phyloP scores from a whole-genome alignment of 2,329 filamentous ascomycete species.

The Fusarium sp. region DNA sequence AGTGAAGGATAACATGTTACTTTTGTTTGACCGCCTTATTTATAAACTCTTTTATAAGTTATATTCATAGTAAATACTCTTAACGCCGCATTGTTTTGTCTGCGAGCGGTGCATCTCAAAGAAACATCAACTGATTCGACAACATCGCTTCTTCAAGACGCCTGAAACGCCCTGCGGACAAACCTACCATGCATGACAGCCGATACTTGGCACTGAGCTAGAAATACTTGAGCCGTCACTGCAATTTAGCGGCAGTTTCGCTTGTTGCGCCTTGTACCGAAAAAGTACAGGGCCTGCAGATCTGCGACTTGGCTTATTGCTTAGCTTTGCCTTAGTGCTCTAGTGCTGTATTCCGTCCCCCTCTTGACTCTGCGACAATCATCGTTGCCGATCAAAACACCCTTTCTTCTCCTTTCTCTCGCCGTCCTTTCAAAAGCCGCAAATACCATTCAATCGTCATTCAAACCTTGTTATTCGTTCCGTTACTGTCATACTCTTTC shows the following conservation, averaged over 20 bases:
- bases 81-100: slow-evolving; percentile 21
- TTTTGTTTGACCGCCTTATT: not conserved
- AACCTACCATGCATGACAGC: slow-evolving; percentile 24
- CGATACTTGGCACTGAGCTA: slow-evolving; percentile 17
- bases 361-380: slow-evolving; percentile 35
- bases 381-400: slow-evolving; percentile 37
- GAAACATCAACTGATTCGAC: slow-evolving; percentile 37
- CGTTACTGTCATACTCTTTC: slow-evolving; percentile 2
- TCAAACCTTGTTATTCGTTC: slow-evolving; percentile 14
- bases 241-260: slow-evolving; percentile 1
- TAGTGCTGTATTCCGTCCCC: slow-evolving; percentile 5
- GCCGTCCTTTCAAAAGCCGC: slow-evolving; percentile 9
- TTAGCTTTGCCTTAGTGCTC: slow-evolving; percentile 34
- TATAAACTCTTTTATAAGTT: not conserved
- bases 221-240: slow-evolving; percentile 21
- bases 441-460: slow-evolving; percentile 23
- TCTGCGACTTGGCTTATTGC: slow-evolving; percentile 47
- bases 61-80: slow-evolving; percentile 3
- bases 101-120: slow-evolving; percentile 24
- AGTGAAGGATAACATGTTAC: not conserved
- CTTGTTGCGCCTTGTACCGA: slow-evolving; percentile 18
- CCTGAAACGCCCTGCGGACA: slow-evolving; percentile 37
- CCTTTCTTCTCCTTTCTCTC: slow-evolving; percentile 12
- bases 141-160: slow-evolving; percentile 18
- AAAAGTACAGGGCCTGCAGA: slow-evolving; percentile 40